These are phyloP conservation scores for Lodderomyces metapsilosis DNA, from an alignment of 1,139 yeast genomes.

Conservation along the genomic window DNA sequence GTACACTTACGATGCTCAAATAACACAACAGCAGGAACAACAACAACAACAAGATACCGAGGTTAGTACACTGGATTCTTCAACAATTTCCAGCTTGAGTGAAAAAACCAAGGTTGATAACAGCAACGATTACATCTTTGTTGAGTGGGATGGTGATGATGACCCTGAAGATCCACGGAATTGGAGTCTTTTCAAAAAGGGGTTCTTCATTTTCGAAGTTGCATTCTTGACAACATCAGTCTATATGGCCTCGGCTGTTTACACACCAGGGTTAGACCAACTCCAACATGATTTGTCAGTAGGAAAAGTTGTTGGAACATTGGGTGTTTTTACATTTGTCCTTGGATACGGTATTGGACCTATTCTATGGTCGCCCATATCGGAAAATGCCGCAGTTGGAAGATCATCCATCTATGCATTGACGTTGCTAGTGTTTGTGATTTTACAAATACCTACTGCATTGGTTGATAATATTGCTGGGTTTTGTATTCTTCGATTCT, in stretches of 20 bases:
- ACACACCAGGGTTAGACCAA: slow-evolving; percentile 50
- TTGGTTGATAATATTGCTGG: slow-evolving; percentile 28
- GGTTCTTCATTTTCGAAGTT: slow-evolving; percentile 37
- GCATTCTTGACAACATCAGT: slow-evolving; percentile 50
- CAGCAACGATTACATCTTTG: slow-evolving; percentile 15
- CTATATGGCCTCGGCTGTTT: slow-evolving; percentile 62
- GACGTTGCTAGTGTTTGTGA: slow-evolving; percentile 30
- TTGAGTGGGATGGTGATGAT: slow-evolving; percentile 47
- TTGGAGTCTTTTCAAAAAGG: slow-evolving; percentile 46
- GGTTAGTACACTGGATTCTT: neutral
- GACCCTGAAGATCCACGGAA: slow-evolving; percentile 61
- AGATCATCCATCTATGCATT: slow-evolving; percentile 40
- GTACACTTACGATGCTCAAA: neutral
- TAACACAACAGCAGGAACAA: neutral
- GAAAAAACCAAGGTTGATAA: neutral
- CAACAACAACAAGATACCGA: neutral
- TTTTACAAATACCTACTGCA: slow-evolving; percentile 37
- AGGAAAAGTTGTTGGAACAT: slow-evolving; percentile 24
- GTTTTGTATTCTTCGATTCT: slow-evolving; percentile 29
- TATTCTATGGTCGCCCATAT: slow-evolving; percentile 36
- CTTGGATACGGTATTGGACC: slow-evolving; percentile 43
- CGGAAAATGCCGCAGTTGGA: slow-evolving; percentile 49
- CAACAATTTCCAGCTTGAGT: neutral
- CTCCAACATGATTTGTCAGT: slow-evolving; percentile 30
- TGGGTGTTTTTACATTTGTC: slow-evolving; percentile 37